Evolutionary conservation across 2,329 filamentous ascomycete species (phyloP), one percentile per base, ranked within the genome.

Genomic region (Aspergillus sp.): DNA sequence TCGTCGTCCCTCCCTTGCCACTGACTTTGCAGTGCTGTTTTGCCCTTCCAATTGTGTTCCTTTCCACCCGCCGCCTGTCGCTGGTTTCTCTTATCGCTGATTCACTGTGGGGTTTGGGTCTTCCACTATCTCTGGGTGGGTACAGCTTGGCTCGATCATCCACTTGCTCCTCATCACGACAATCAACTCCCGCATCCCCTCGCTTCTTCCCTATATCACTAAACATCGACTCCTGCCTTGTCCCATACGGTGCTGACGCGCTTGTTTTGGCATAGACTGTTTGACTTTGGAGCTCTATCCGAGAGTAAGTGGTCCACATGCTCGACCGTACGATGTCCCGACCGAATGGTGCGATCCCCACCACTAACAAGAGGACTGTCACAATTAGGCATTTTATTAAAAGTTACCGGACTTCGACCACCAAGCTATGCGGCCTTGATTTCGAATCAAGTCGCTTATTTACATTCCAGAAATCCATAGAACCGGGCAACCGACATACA

Each of bases 51-150:
- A 41, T 58, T 59, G 39, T 23, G 37, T 21, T 17, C 51, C 35
- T 47, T 46, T 21, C 51, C 27, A 40, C 33, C 39, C n/a, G n/a
- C n/a, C 19, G 31, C 4, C 50, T 35, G 23, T 43, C 33, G 45
- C 41, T 53, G 51, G 40, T 45, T 31, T 51, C 53, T 40, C 44
- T 57, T 62, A 59, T 62, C 58, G 41, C 27, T 31, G 27, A 31
- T 31, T 31, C 27, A 31, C 27, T 58, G 60, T 60, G 60, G 57
- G 59, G 56, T 52, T 51, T 54, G 44, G 50, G 37, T 54, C 31
- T 33, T 46, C 49, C 39, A 52, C 48, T 56, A 52, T 49, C 52
- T 51, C 40, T 45, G 15, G 56, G 51, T 58, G 56, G 56, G 56
- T 58, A 58, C 56, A 46, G 14, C 33, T 12, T 19, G 27, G 21